Percentiles rank a stretch among this genome's conserved stretches.
Conservation (phyloP, 805 yeast species). For the Cyberlindnera subsufficiens region DNA sequence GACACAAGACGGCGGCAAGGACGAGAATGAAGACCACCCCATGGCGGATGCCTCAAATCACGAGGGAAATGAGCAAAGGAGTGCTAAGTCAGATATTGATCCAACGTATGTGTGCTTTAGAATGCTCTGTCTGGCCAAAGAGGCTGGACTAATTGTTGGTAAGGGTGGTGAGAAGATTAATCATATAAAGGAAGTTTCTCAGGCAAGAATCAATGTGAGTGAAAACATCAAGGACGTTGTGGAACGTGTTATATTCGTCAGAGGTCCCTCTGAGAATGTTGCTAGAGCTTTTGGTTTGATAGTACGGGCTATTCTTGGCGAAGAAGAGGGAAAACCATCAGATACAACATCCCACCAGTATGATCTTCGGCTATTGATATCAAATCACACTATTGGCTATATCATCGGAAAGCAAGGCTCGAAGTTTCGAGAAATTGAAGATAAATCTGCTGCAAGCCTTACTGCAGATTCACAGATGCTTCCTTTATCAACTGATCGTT, state of each 20-base stretch:
- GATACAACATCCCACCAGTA: slow-evolving; percentile 47
- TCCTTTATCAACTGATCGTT: slow-evolving; percentile 73
- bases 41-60: slow-evolving; percentile 3
- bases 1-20: slow-evolving; percentile 2
- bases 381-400: slow-evolving; percentile 76
- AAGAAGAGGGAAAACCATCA: slow-evolving; percentile 60
- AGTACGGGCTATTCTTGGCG: slow-evolving; percentile 59
- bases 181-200: slow-evolving; percentile 56
- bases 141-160: slow-evolving; percentile 72
- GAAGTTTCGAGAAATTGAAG: slow-evolving; percentile 75
- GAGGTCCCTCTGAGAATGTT: slow-evolving; percentile 72
- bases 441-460: slow-evolving; percentile 69
- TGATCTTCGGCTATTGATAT: slow-evolving; percentile 57
- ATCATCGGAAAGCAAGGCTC: slow-evolving; percentile 75
- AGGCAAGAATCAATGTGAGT: slow-evolving; percentile 62
- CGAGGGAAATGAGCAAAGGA: too few relatives aligned
- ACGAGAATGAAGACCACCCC: not conserved
- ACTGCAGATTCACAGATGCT: slow-evolving; percentile 67
- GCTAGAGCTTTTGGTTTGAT: slow-evolving; percentile 79
- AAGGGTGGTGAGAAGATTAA: slow-evolving; percentile 73
- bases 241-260: slow-evolving; percentile 67
- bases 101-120: slow-evolving; percentile 63
- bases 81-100: slow-evolving; percentile 24
- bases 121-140: slow-evolving; percentile 70
- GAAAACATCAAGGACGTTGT: slow-evolving; percentile 68